Percentiles rank a stretch among this genome's conserved stretches.
Evolutionary conservation across 1,139 yeast species (phyloP).

Genomic region (Geotrichum reessii): DNA sequence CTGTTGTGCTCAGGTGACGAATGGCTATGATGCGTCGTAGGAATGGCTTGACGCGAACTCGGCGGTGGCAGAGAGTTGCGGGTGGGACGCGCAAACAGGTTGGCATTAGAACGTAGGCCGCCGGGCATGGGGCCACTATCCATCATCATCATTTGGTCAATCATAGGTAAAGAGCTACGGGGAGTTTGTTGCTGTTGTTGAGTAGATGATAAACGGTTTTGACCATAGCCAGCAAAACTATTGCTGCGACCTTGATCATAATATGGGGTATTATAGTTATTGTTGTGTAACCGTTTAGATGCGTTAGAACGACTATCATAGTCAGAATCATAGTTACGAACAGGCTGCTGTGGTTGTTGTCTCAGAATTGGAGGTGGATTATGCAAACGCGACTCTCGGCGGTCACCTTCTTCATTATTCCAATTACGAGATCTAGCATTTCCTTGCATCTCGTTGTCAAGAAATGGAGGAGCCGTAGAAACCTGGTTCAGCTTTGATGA

Average conservation of each 20-base stretch:
- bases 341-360: not conserved
- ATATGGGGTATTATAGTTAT: not conserved
- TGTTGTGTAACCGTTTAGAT: not conserved
- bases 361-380: not conserved
- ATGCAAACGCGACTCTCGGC: constrained; percentile 1
- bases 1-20: constrained; percentile 4
- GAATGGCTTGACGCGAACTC: constrained; percentile 7
- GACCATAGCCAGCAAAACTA: not conserved
- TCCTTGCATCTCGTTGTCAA: not conserved
- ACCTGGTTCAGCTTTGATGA: not conserved
- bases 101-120: constrained; percentile 9
- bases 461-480: not conserved
- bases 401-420: constrained; percentile 3
- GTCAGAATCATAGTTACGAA: not conserved
- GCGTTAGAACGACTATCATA: not conserved
- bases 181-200: not conserved
- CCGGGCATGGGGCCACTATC: constrained; percentile 21
- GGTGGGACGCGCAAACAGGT: constrained; percentile 2
- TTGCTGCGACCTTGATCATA: not conserved
- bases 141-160: constrained; percentile 18
- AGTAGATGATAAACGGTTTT: not conserved
- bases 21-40: constrained; percentile 5
- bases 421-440: constrained; percentile 1
- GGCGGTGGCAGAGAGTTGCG: constrained; percentile 2
- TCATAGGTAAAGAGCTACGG: constrained; percentile 10